Base-by-base conservation (phyloP, 257 asterid species). In the Anisodus acutangulus region DNA sequence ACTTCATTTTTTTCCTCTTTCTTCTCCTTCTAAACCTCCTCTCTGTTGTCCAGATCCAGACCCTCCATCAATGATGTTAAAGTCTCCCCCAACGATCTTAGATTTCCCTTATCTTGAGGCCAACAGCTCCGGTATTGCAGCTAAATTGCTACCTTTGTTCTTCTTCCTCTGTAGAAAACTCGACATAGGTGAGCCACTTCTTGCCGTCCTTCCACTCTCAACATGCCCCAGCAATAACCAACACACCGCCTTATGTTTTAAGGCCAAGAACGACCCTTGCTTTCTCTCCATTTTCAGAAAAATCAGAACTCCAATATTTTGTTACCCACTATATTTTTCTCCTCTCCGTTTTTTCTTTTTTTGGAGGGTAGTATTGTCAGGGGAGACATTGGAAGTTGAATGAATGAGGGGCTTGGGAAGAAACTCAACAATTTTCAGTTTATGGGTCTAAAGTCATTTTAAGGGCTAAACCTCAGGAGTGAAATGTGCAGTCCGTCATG, bases 251-350 rank as follows among this genome's bases (percentile, higher is more conserved):
- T 47, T 60, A 72, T 47, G 43, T 47, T 22, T 47, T 47, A 72
- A 12, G 13, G 60, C 2, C 60, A 1, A 19, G 80, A 47, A 19
- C 0, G 47, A 47, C 60, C 60, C 57, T 71, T n/a, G 55, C 17
- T 71, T 71, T 71, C 9, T 69, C 79, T 71, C 37, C 39, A 19
- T 62, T 22, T 62, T 71, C 57, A n/a, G n/a, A 72, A 72, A 72
- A 72, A 47, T 43, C 37, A 47, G 0, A 70, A 47, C 80, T 10
- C 39, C 37, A 5, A 10, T 72, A 19, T 72, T 45, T 47, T 72
- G 80, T 69, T 31, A 19, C 60, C 19, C 60, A 19, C 11, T 19
- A 5, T 11, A 47, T 19, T 72, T 45, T 71, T 5, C 26, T 68
- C 7, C 59, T 11, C n/a, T n/a, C 68, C 68, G 0, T n/a, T 9